Evolutionary conservation across 1,284 basidiomycete species (phyloP).

Genomic region (Kwoniella shivajii): DNA sequence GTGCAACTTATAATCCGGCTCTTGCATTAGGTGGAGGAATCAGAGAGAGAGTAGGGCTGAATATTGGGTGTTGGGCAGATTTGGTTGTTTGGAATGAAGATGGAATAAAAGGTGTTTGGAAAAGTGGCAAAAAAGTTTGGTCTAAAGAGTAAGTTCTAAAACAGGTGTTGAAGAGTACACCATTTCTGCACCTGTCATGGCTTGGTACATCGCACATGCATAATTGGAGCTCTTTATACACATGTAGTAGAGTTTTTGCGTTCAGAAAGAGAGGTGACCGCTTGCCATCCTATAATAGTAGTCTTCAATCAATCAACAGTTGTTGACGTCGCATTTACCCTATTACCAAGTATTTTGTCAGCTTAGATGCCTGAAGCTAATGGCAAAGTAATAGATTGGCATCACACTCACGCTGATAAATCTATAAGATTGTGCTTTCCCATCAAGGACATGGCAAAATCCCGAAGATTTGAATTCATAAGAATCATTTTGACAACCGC

Average conservation of each 20-base stretch:
- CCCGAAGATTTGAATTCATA: constrained; percentile 7
- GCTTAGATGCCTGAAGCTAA: too few relatives aligned
- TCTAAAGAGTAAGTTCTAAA: not conserved
- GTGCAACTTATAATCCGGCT: constrained; percentile 80
- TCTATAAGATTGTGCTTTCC: constrained; percentile 2
- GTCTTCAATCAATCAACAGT: too few relatives aligned
- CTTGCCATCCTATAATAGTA: too few relatives aligned
- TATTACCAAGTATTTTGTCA: not conserved
- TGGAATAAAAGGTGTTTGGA: constrained; percentile 78
- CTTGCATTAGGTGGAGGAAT: constrained; percentile 69
- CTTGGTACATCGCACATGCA: too few relatives aligned
- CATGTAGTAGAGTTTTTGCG: too few relatives aligned
- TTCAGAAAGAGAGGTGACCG: too few relatives aligned
- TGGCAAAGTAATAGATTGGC: not conserved
- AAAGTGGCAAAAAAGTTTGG: constrained; percentile 70
- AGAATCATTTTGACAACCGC: constrained; percentile 1
- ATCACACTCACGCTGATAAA: constrained; percentile 8
- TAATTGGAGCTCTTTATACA: too few relatives aligned
- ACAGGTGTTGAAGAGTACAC: too few relatives aligned
- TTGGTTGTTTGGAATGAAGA: constrained; percentile 69
- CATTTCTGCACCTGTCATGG: too few relatives aligned
- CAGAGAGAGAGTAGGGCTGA: constrained; percentile 76
- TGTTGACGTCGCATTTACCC: not conserved
- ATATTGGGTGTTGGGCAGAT: constrained; percentile 79
- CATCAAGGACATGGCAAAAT: constrained; percentile 4